phyloP scores from a whole-genome alignment of 75 land plant genomes.

The Cryptomeria japonica region DNA sequence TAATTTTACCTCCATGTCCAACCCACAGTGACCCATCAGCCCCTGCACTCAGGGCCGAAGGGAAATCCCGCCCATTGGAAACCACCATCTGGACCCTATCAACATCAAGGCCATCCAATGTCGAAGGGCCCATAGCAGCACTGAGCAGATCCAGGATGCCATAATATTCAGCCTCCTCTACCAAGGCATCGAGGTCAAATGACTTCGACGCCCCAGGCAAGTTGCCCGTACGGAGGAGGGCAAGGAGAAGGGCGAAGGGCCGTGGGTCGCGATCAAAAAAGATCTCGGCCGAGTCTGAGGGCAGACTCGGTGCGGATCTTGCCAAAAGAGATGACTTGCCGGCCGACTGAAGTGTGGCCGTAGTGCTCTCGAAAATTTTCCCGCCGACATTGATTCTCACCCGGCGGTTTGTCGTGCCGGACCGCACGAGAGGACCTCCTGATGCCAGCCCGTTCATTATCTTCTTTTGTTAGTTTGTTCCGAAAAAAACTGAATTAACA shows the following conservation, averaged over 20 bases:
- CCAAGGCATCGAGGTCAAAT: conserved; percentile 41
- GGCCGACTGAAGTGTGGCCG: conserved; percentile 58
- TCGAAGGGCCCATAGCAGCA: conserved; percentile 30
- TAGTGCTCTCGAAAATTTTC: conserved; percentile 71
- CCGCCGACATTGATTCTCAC: conserved; percentile 90
- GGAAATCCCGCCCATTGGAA: conserved; percentile 65
- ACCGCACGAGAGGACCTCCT: not conserved
- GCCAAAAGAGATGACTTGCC: conserved; percentile 65
- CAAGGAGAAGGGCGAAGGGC: conserved; percentile 62
- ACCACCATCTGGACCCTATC: conserved; percentile 47
- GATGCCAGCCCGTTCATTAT: not conserved
- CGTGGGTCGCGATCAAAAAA: conserved; percentile 88
- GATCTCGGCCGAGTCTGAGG: conserved; percentile 10
- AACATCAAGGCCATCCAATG: conserved; percentile 58
- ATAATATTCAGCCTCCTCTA: conserved; percentile 72
- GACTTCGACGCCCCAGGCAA: conserved; percentile 33
- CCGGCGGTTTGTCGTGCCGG: conserved; percentile 13
- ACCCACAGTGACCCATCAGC: conserved; percentile 73
- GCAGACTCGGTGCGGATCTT: conserved; percentile 19
- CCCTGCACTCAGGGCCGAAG: conserved; percentile 51
- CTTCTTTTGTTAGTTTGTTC: not conserved
- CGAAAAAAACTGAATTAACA: not conserved
- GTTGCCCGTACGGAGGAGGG: conserved; percentile 55
- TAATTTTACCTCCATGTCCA: conserved; percentile 83
- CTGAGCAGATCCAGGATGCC: conserved; percentile 47